Evolutionary conservation across 2,329 filamentous ascomycete species (phyloP), one percentile per base, ranked within the genome.

Genomic region (Helotiales sp.): DNA sequence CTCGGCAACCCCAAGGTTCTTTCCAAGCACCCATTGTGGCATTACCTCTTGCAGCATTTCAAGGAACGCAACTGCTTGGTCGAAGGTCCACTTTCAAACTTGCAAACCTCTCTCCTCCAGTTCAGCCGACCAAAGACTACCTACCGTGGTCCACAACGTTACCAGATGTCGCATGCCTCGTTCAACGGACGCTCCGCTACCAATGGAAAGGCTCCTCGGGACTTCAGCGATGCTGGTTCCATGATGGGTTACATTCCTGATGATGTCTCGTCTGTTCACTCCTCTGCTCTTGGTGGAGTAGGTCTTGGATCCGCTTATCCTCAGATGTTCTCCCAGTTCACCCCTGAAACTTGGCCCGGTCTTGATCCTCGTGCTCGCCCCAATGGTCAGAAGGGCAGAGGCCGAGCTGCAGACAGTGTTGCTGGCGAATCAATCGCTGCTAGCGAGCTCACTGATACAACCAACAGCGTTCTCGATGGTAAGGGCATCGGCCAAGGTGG

Each of bases 11-110:
- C 96, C 34, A 98, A 98, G 82, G 94, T 99, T 43, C 83, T 99
- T 50, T 96, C 94, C 47, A 99, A 99, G 84, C 96, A 99, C 78
- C 96, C 97, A 70, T 85, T 99, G 45, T 99, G 96, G 96, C 96
- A 99, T 78, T 94, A 94, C 76, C 87, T 99, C 28, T 85, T 99
- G 40, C 86, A 95, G 45, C 96, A 99, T 79, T 99, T 97, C 86
- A 98, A 98, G 83, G 94, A 98, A 78, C 90, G 89, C 74, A 96
- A 97, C 75, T 98, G 95, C 78, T 87, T 99, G 13, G 96, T 99
- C 6, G 96, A 99, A 78, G 96, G 96, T 0, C 95, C 96, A 22
- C 84, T 99, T 71, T 96, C 91, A 69, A 99, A 99, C 77, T 85
- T 99, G n/a, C 96, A 98, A 79, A 91, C 93, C 28, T 97, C 94